Percentiles rank a stretch among this genome's conserved stretches.
These are phyloP conservation scores for Amanita muscaria DNA, from an alignment of 768 basidiomycete genomes.

Conservation along the genomic window DNA sequence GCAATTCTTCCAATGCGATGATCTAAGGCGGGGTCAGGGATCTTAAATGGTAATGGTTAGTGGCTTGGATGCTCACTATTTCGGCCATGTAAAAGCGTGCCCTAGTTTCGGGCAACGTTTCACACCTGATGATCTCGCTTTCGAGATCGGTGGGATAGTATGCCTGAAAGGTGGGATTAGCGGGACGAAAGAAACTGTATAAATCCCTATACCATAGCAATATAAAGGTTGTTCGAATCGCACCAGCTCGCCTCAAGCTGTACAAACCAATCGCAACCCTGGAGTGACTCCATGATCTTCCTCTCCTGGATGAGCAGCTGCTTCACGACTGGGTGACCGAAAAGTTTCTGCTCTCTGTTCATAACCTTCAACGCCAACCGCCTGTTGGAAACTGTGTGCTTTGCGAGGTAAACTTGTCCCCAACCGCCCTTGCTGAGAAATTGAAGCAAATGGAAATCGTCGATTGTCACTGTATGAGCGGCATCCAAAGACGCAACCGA, in stretches of 20 bases:
- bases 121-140: slow-evolving; percentile 21
- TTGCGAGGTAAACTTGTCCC: slow-evolving; percentile 21
- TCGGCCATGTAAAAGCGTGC: slow-evolving; percentile 28
- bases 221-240: slow-evolving; percentile 11
- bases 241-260: slow-evolving; percentile 13
- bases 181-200: background rate
- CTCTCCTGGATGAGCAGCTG: slow-evolving; percentile 12
- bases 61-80: slow-evolving; percentile 17
- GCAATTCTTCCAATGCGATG: slow-evolving; percentile 23
- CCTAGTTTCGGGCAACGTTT: slow-evolving; percentile 13
- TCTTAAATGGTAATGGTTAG: background rate
- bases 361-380: slow-evolving; percentile 24
- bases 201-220: slow-evolving; percentile 9
- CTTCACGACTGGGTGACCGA: slow-evolving; percentile 16
- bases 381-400: slow-evolving; percentile 15
- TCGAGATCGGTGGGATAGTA: slow-evolving; percentile 23
- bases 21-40: slow-evolving; percentile 14
- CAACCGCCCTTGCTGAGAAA: slow-evolving; percentile 22
- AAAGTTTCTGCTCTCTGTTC: slow-evolving; percentile 13
- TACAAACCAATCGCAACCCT: slow-evolving; percentile 7
- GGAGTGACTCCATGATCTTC: slow-evolving; percentile 4
- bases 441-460: slow-evolving; percentile 11
- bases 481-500: background rate
- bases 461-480: background rate
- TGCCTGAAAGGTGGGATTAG: slow-evolving; percentile 12